Percentiles rank a stretch among this genome's conserved stretches.
These are phyloP conservation scores for Xylaria sp. DNA, from an alignment of 2,329 filamentous ascomycete species.

Conservation along the genomic window DNA sequence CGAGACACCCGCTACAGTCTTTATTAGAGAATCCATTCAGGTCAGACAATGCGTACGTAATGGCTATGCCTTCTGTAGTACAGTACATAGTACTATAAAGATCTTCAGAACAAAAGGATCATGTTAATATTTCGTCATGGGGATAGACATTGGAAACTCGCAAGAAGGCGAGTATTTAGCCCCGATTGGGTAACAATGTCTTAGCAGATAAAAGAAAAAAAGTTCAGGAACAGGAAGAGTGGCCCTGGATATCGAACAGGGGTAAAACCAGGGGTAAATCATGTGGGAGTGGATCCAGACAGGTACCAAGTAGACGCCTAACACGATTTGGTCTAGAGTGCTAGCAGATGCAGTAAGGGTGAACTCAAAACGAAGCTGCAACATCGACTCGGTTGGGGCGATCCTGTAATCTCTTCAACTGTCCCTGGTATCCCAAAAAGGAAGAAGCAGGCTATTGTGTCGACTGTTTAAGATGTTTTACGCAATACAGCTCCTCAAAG, in stretches of 20 bases:
- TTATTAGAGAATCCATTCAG: not conserved
- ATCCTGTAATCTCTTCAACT: constrained; percentile 33
- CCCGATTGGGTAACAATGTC: constrained; percentile 2
- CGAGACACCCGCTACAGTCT: too few relatives aligned
- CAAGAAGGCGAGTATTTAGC: not conserved
- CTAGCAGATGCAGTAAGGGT: constrained; percentile 10
- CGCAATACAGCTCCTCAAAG: not conserved
- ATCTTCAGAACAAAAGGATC: not conserved
- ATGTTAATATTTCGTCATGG: not conserved
- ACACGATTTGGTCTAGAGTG: constrained; percentile 5
- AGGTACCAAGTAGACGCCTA: constrained; percentile 22
- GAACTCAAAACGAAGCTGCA: constrained; percentile 33
- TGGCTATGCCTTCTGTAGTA: not conserved
- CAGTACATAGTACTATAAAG: not conserved
- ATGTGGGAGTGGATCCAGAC: constrained; percentile 28
- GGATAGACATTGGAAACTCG: not conserved
- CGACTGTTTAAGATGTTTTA: constrained; percentile 23
- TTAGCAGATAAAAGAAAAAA: not conserved
- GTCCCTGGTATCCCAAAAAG: constrained; percentile 13
- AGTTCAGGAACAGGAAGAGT: constrained; percentile 33
- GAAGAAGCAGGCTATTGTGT: constrained; percentile 26
- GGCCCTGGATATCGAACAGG: constrained; percentile 21
- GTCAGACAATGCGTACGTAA: constrained; percentile 1
- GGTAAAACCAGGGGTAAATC: constrained; percentile 35
- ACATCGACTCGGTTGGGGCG: constrained; percentile 29